These are phyloP conservation scores for Moesziomyces antarcticus DNA, from an alignment of 1,284 basidiomycete genomes.

Conservation along the genomic window DNA sequence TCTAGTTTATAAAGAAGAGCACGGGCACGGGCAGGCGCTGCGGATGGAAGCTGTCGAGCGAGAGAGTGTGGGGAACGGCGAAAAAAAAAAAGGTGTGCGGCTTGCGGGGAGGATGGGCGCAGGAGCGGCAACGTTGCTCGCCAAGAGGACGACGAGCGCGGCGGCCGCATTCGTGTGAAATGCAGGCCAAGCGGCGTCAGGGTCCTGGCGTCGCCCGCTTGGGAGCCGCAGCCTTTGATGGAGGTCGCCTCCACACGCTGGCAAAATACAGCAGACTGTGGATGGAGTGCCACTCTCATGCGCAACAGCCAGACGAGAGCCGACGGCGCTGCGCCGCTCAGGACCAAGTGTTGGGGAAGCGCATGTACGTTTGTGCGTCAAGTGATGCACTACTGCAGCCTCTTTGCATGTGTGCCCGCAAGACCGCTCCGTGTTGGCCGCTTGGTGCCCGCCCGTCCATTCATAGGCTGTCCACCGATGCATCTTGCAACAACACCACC, in stretches of 20 bases:
- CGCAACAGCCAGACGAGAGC: neutral
- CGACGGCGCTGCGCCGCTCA: neutral
- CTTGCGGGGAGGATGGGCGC: neutral
- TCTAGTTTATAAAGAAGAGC: neutral
- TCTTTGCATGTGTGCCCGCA: neutral
- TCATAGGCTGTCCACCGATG: too few relatives aligned
- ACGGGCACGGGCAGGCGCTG: neutral
- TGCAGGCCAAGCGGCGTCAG: slow-evolving; percentile 3
- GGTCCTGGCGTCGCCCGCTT: neutral
- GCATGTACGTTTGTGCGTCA: neutral
- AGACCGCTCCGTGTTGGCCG: neutral
- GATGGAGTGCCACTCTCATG: neutral
- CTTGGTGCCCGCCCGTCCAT: neutral
- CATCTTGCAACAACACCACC: too few relatives aligned
- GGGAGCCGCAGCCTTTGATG: slow-evolving; percentile 8
- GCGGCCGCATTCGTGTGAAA: slow-evolving; percentile 22
- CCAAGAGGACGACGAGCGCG: slow-evolving; percentile 3
- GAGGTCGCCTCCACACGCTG: neutral
- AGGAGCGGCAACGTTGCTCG: slow-evolving; percentile 22
- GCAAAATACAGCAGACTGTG: neutral
- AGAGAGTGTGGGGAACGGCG: slow-evolving; percentile 1
- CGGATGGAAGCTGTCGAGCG: neutral
- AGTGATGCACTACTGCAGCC: neutral
- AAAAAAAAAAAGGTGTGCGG: neutral
- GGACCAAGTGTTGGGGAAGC: neutral